These are phyloP conservation scores for Malus hybrid DNA, from an alignment of 331 rosid genomes.

Conservation along the genomic window DNA sequence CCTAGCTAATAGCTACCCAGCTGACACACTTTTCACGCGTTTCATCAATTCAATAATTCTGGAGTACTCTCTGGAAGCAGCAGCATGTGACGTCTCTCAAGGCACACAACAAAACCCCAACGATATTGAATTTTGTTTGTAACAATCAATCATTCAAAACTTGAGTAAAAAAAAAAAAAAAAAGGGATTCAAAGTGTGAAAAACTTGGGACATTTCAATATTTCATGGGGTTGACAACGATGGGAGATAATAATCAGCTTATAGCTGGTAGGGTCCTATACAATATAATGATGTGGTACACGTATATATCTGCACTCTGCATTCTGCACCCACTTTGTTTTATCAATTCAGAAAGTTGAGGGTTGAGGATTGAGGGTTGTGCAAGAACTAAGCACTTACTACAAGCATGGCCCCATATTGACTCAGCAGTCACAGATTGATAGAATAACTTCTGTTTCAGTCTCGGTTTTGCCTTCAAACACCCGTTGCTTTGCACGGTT, in stretches of 20 bases:
- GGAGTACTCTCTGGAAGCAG: no score
- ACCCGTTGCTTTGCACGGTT: neutral
- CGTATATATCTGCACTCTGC: neutral
- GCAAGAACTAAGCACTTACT: neutral
- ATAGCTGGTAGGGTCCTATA: neutral
- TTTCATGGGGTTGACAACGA: neutral
- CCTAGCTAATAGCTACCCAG: no score
- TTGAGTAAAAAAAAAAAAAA: no score
- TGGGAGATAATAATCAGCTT: neutral
- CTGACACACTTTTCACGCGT: no score
- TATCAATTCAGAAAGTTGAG: neutral
- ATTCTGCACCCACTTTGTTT: neutral
- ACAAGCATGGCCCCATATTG: slow-evolving; percentile 15
- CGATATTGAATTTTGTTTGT: no score
- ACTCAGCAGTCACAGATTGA: slow-evolving; percentile 38
- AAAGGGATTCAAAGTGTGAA: neutral
- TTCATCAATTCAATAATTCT: no score
- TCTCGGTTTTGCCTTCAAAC: neutral
- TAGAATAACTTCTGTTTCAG: slow-evolving; percentile 17
- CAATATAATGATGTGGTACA: neutral
- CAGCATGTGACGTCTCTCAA: no score
- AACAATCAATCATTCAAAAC: no score
- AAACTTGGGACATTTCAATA: neutral
- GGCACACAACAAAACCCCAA: no score
- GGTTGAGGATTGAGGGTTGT: neutral